A percentile compares a stretch with the other conserved stretches of the same genome.
Conservation (phyloP, 2,329 filamentous ascomycete genomes). For the Verticillium dahliae region DNA sequence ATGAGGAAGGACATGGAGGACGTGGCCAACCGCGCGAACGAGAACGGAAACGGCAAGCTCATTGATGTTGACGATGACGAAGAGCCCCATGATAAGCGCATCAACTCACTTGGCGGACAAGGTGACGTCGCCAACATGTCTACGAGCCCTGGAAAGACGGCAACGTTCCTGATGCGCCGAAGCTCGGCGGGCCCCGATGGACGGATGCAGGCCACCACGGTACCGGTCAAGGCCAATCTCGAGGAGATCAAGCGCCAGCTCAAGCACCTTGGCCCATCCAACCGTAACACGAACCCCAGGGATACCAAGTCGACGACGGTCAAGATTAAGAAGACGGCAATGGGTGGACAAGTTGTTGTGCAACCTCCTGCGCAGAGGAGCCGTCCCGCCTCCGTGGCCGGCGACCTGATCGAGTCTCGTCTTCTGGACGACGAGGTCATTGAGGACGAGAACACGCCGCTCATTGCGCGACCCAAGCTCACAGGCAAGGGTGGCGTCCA, state of each 20-base stretch:
- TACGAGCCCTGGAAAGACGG: constrained; percentile 39
- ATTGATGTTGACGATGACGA: constrained; percentile 37
- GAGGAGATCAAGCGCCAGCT: constrained; percentile 58
- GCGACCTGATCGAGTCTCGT: constrained; percentile 4
- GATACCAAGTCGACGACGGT: constrained; percentile 56
- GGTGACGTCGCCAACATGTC: constrained; percentile 33
- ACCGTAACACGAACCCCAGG: constrained; percentile 58
- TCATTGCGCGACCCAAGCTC: constrained; percentile 7
- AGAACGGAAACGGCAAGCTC: constrained; percentile 12
- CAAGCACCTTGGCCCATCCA: constrained; percentile 60
- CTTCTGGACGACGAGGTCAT: constrained; percentile 6
- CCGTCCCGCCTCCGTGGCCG: constrained; percentile 14
- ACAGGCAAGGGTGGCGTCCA: constrained; percentile 17
- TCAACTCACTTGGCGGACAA: constrained; percentile 27
- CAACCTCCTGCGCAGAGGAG: constrained; percentile 39
- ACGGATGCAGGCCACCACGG: constrained; percentile 34
- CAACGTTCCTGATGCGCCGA: constrained; percentile 54
- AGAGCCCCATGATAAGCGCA: constrained; percentile 16
- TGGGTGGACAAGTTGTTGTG: neutral
- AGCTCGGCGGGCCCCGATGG: constrained; percentile 50
- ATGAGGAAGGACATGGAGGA: constrained; percentile 28
- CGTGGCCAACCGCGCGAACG: constrained; percentile 10
- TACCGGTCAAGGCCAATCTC: constrained; percentile 53
- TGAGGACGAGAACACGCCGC: constrained; percentile 11
- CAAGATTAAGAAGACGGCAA: constrained; percentile 49